Conservation (phyloP, 768 basidiomycete genomes). For the Mycena amicta region DNA sequence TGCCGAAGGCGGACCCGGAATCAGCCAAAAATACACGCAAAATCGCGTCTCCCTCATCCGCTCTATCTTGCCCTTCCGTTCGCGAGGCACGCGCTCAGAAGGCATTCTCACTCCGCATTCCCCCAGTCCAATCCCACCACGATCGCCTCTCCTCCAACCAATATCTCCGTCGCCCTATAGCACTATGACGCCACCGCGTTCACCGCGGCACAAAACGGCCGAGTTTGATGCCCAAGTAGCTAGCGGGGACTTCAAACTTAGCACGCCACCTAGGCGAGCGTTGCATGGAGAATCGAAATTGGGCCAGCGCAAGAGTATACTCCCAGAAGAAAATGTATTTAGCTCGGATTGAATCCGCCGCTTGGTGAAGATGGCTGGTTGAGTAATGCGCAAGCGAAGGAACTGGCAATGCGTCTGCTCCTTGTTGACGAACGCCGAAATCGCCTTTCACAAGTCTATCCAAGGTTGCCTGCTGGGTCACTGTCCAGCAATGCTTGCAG, state of each 20-base stretch:
- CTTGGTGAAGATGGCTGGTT: neutral
- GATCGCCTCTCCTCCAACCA: slow-evolving; percentile 36
- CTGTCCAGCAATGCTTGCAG: slow-evolving; percentile 11
- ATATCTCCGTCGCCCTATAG: slow-evolving; percentile 27
- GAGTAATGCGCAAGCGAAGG: neutral
- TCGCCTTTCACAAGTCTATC: slow-evolving; percentile 4
- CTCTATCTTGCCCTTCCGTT: slow-evolving; percentile 57
- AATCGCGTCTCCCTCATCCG: slow-evolving; percentile 66
- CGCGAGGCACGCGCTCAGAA: slow-evolving; percentile 51
- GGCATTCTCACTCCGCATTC: slow-evolving; percentile 73
- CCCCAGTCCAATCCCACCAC: slow-evolving; percentile 35
- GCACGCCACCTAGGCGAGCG: slow-evolving; percentile 43
- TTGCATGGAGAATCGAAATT: slow-evolving; percentile 14
- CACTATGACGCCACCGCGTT: slow-evolving; percentile 39
- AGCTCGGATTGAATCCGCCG: slow-evolving; percentile 7
- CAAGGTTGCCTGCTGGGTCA: neutral
- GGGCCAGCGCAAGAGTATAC: slow-evolving; percentile 18
- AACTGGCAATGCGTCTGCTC: too few species aligned
- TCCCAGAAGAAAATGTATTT: slow-evolving; percentile 19
- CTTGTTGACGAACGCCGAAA: neutral
- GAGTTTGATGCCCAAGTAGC: slow-evolving; percentile 37
- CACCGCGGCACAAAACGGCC: slow-evolving; percentile 36
- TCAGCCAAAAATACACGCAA: slow-evolving; percentile 8
- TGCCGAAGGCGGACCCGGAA: too few species aligned
- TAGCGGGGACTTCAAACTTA: slow-evolving; percentile 39